phyloP scores from a whole-genome alignment of 139 green algal species.

The Chlorella sorokiniana region DNA sequence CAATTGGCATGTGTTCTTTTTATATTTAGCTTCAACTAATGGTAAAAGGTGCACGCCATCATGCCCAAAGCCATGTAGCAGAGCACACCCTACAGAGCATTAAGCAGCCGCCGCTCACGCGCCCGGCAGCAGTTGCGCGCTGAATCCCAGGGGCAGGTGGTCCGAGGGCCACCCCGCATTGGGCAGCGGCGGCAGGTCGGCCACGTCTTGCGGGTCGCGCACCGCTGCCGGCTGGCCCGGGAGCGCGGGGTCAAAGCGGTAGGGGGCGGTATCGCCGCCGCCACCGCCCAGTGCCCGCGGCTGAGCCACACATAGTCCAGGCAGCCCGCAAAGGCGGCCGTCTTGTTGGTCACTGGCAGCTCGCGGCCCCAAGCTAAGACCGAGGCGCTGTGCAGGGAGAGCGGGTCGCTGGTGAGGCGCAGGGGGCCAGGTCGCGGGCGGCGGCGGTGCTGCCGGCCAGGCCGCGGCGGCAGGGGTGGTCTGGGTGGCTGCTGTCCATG shows the following conservation, averaged over 20 bases:
- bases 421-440: not conserved
- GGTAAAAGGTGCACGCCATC: no score
- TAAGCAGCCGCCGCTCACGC: not conserved
- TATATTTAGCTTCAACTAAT: no score
- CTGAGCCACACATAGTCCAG: conserved; percentile 69
- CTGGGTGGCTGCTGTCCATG: conserved; percentile 7
- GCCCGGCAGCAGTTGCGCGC: not conserved
- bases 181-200: conserved; percentile 1
- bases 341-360: conserved; percentile 61
- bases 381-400: conserved; percentile 11
- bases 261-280: conserved; percentile 42
- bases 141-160: conserved; percentile 22
- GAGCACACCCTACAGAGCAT: no score
- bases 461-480: conserved; percentile 8
- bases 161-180: not conserved
- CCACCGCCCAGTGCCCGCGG: conserved; percentile 36
- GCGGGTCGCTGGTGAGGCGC: not conserved
- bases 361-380: conserved; percentile 40
- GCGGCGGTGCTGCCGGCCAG: not conserved
- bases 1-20: no score
- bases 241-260: conserved; percentile 5
- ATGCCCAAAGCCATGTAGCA: not conserved
- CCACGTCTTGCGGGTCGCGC: not conserved
- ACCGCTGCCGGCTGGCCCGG: not conserved
- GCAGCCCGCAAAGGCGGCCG: conserved; percentile 49